phyloP scores from a whole-genome alignment of 257 asterid genomes.

The Ajuga chamaepitys region DNA sequence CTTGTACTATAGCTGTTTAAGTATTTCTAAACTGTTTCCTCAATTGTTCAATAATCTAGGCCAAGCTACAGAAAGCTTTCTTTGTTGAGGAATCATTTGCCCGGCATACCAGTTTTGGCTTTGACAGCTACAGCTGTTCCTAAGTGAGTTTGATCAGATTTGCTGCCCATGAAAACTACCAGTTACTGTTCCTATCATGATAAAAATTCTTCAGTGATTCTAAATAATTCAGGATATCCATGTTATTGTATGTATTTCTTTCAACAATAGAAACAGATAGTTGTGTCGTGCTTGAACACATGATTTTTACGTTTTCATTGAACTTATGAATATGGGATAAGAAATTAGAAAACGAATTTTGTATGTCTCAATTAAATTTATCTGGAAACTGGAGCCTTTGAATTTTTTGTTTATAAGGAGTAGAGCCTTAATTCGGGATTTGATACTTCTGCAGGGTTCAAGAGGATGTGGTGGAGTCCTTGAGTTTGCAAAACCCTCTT shows the following conservation, averaged over 20 bases:
- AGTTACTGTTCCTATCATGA: background rate
- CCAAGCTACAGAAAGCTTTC: slow-evolving; percentile 97
- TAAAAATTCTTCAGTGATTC: background rate
- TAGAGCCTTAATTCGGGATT: background rate
- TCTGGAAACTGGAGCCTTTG: slow-evolving; percentile 2
- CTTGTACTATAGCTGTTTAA: background rate
- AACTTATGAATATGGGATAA: background rate
- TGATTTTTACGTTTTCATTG: background rate
- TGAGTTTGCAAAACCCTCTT: slow-evolving; percentile 74
- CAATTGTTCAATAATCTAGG: slow-evolving; percentile 39
- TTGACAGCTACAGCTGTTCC: slow-evolving; percentile 99
- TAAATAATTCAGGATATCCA: background rate
- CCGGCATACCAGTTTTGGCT: slow-evolving; percentile 78
- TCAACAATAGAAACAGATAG: slow-evolving; percentile 2
- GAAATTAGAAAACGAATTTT: background rate
- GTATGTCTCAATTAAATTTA: background rate
- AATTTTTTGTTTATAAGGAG: slow-evolving; percentile 1
- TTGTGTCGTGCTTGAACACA: background rate
- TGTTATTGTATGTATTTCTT: background rate
- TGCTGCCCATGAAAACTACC: slow-evolving; percentile 8
- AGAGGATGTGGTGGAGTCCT: slow-evolving; percentile 74
- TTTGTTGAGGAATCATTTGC: slow-evolving; percentile 59
- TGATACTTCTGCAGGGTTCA: slow-evolving; percentile 76
- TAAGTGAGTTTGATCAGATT: slow-evolving; percentile 53
- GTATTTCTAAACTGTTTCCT: slow-evolving; percentile 8